phyloP scores from a whole-genome alignment of 2,329 filamentous ascomycete species.

The Penicillium decumbens region DNA sequence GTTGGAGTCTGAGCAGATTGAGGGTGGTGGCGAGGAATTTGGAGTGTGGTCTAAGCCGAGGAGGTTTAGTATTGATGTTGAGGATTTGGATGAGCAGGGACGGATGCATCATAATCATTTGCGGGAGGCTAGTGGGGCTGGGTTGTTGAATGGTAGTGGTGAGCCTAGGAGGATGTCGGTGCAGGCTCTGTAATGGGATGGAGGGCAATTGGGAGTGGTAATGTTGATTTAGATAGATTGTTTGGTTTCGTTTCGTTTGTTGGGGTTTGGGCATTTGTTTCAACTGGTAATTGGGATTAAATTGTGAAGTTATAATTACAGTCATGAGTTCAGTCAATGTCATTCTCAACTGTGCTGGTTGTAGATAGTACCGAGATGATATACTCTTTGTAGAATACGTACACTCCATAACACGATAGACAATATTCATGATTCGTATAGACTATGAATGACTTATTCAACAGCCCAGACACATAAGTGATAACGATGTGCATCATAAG shows the following conservation, averaged over 20 bases:
- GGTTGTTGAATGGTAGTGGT: conserved; percentile 26
- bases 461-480: not conserved
- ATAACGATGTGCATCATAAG: not conserved
- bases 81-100: conserved; percentile 26
- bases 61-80: conserved; percentile 33
- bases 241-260: not conserved
- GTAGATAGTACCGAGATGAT: not conserved
- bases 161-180: conserved; percentile 22
- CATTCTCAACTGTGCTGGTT: not conserved
- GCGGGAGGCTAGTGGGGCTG: conserved; percentile 28
- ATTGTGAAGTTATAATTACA: conserved; percentile 10
- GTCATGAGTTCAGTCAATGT: conserved; percentile 9
- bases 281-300: not conserved
- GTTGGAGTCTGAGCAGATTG: conserved; percentile 20
- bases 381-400: no score
- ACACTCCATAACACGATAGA: not conserved
- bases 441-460: not conserved
- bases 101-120: conserved; percentile 30
- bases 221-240: conserved; percentile 1
- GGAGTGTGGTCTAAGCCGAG: conserved; percentile 33
- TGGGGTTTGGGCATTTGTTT: conserved; percentile 1
- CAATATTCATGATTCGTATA: not conserved
- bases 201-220: not conserved
- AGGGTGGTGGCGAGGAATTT: conserved; percentile 21
- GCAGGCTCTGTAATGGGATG: conserved; percentile 17